Evolutionary conservation across 148 eudicot genomes (phyloP).

Genomic region (Arbutus unedo): DNA sequence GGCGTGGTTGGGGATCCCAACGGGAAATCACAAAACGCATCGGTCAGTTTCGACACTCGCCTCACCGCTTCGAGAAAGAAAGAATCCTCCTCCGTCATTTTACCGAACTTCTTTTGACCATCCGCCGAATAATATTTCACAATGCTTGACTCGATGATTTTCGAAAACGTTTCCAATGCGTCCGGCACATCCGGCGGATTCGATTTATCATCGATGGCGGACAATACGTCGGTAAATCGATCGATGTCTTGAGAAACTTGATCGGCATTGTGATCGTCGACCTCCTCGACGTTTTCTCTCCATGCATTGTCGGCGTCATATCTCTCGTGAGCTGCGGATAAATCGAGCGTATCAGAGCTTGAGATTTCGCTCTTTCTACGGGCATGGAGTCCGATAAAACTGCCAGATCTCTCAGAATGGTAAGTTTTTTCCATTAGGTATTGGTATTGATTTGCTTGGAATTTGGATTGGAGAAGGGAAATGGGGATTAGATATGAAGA

Average conservation of each 20-base stretch:
- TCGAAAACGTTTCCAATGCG: conserved; percentile 32
- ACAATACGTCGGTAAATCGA: conserved; percentile 26
- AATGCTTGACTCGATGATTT: conserved; percentile 43
- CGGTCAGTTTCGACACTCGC: conserved; percentile 34
- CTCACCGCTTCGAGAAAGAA: conserved; percentile 33
- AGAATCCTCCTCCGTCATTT: conserved; percentile 32
- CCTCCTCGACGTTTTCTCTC: conserved; percentile 7
- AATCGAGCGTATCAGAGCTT: neutral
- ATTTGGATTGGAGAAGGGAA: too few species aligned
- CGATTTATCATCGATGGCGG: conserved; percentile 20
- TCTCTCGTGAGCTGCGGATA: too few species aligned
- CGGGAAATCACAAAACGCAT: conserved; percentile 29
- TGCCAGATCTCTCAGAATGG: neutral
- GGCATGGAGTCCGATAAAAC: conserved; percentile 25
- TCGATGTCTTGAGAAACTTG: conserved; percentile 43
- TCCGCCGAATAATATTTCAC: conserved; percentile 32
- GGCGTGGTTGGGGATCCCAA: conserved; percentile 19
- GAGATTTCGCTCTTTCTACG: conserved; percentile 15
- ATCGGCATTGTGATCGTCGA: conserved; percentile 20
- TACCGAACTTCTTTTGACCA: conserved; percentile 12
- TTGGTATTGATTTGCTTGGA: too few species aligned
- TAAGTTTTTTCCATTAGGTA: too few species aligned
- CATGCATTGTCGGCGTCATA: conserved; percentile 9
- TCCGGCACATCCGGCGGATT: conserved; percentile 33
- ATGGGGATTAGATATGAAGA: too few species aligned